Evolutionary conservation across 345 rosid genomes (phyloP), one percentile per base, ranked within the genome.

Genomic region (Ceriops tagal): DNA sequence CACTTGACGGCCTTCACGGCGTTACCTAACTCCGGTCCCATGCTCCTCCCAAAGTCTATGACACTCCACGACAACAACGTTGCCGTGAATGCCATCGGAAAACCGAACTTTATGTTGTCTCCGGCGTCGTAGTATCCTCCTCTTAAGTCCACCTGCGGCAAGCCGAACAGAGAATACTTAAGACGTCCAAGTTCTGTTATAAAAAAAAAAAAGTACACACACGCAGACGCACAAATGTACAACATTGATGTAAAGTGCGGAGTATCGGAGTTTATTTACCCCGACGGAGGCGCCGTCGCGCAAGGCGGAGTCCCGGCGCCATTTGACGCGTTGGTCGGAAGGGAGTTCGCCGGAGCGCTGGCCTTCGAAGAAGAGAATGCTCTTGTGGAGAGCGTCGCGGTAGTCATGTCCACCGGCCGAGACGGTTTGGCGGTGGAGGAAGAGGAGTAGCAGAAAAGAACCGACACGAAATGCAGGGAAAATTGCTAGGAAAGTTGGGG

Each of bases 91-190:
- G 80, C 80, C 80, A 77, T 77, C 16, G 80, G 80, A 34, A 77
- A 77, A 6, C 80, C 80, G 62, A 77, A 77, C 73, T 77, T 77
- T 20, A 77, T 72, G 66, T 77, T 77, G 66, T 77, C 80, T 20
- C 80, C 77, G 10, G 80, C 80, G 58, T 77, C 80, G 64, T 77
- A 77, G 66, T 77, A 77, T 2, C 80, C 80, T 68, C 80, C 80
- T 22, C 64, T 77, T 49, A 77, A 72, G 53, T 77, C 80, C 63
- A 46, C 64, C 80, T 77, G 66, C 22, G 47, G 52, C 37, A 28
- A 31, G 21, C 66, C 9, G 11, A 27, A 56, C 28, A 8, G 8
- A 28, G 16, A 0, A 2, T 20, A 66, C 35, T 22, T 8, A 59
- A 0, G 20, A 58, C 22, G 64, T 15, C 2, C 24, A 53, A 53